Base-by-base conservation (phyloP, 1,139 yeast genomes). In the Nadsonia commutata region DNA sequence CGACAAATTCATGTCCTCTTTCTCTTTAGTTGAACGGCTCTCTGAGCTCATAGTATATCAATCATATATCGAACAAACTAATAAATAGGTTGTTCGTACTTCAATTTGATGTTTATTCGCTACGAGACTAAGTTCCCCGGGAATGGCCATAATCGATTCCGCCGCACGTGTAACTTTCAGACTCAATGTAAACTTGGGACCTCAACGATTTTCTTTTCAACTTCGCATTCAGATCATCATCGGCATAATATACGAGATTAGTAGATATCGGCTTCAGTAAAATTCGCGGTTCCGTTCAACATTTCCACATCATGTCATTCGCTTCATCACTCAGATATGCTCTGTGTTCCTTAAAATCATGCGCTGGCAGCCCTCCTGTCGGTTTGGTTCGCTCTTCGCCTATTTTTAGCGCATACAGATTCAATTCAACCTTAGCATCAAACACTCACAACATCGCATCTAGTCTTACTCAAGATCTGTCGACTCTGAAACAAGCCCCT, bases 401-500 rank as follows among this genome's bases (percentile, higher is more conserved):
- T 4, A 27, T 27, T 27, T 9, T 27, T 27, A 4, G 16, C 19
- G 21, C 31, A 13, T 18, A 33, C 43, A 37, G 40, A 22, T 33
- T 22, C 18, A 36, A 36, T n/a, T 18, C 38, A 16, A 18, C 38
- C 21, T 7, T 20, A 38, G 13, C 27, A 3, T 7, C 31, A n/a
- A 38, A 38, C 9, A 38, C 37, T 38, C 44, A 36, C 38, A 38
- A 38, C 23, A n/a, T n/a, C n/a, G 37, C 27, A 16, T 19, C 44
- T 16, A 20, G n/a, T 20, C 20, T 19, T 3, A 38, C 41, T 33
- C 46, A 45, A 22, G 76, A 72, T 47, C 55, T 72, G 42, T 62
- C 68, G 2, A 78, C 85, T 9, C 64, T 88, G 50, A 82, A 80
- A 57, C 71, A 76, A 46, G 83, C 85, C 49, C 70, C 56, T 17